These are phyloP conservation scores for Pichia gijzeniarum DNA, from an alignment of 805 yeast species.

Conservation along the genomic window DNA sequence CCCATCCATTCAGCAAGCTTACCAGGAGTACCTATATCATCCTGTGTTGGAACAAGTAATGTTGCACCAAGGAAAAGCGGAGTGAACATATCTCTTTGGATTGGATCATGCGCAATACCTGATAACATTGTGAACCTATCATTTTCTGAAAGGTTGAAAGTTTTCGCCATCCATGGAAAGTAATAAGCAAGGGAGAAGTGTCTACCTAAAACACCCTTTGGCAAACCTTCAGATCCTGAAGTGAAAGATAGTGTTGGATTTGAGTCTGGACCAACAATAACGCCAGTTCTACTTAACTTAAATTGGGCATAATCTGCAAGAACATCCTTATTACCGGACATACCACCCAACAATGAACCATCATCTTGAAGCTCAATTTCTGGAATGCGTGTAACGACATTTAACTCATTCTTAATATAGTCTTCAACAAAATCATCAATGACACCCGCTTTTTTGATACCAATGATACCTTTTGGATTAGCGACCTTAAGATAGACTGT, in stretches of 20 bases:
- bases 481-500: conserved; percentile 90
- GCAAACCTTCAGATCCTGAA: conserved; percentile 96
- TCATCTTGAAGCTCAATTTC: conserved; percentile 71
- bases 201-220: conserved; percentile 98
- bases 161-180: conserved; percentile 97
- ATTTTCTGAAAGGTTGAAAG: conserved; percentile 65
- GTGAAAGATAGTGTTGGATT: conserved; percentile 96
- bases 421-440: conserved; percentile 73
- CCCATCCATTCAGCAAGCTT: conserved; percentile 97
- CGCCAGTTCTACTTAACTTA: conserved; percentile 67
- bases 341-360: conserved; percentile 66
- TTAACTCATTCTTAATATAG: conserved; percentile 66
- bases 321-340: conserved; percentile 37
- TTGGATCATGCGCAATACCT: conserved; percentile 99
- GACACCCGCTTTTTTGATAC: conserved; percentile 82
- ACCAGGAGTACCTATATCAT: conserved; percentile 98
- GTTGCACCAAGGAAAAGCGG: conserved; percentile 95
- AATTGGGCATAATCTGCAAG: conserved; percentile 40
- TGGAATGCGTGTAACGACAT: conserved; percentile 67
- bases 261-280: conserved; percentile 93
- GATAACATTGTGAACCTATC: conserved; percentile 96
- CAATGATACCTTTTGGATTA: conserved; percentile 84
- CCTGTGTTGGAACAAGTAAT: conserved; percentile 87
- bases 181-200: conserved; percentile 95
- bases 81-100: conserved; percentile 98